A percentile compares a stretch with the other conserved stretches of the same genome.
phyloP scores from a whole-genome alignment of 331 rosid genomes.

The Pyracantha coccinea region DNA sequence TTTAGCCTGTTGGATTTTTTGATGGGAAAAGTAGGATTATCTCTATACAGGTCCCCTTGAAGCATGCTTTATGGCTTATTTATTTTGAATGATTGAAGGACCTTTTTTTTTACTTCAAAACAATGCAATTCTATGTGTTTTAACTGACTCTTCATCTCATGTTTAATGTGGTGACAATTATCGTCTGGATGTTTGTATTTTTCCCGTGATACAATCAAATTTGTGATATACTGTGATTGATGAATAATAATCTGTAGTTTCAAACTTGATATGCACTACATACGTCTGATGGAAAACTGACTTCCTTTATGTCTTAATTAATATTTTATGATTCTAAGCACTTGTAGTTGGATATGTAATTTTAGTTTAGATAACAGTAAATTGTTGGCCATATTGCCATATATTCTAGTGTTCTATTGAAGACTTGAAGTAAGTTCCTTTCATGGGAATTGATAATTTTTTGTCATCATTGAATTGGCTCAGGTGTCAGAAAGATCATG shows the following conservation, averaged over 20 bases:
- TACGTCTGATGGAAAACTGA: neutral
- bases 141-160: neutral
- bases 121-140: neutral
- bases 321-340: neutral
- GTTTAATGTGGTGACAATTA: neutral
- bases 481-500: constrained; percentile 40
- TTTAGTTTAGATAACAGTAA: neutral
- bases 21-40: neutral
- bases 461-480: neutral
- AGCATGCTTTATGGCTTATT: neutral
- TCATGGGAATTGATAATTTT: neutral
- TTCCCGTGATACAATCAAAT: neutral
- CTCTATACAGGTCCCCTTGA: neutral
- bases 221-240: neutral
- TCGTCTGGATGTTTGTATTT: neutral
- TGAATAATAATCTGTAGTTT: neutral
- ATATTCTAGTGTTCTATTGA: neutral
- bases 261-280: neutral
- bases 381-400: neutral
- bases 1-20: neutral
- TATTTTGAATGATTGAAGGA: neutral
- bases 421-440: neutral
- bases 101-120: neutral
- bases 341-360: neutral
- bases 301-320: neutral